phyloP scores from a whole-genome alignment of 2,329 filamentous ascomycete species.

The Exophiala sp. region DNA sequence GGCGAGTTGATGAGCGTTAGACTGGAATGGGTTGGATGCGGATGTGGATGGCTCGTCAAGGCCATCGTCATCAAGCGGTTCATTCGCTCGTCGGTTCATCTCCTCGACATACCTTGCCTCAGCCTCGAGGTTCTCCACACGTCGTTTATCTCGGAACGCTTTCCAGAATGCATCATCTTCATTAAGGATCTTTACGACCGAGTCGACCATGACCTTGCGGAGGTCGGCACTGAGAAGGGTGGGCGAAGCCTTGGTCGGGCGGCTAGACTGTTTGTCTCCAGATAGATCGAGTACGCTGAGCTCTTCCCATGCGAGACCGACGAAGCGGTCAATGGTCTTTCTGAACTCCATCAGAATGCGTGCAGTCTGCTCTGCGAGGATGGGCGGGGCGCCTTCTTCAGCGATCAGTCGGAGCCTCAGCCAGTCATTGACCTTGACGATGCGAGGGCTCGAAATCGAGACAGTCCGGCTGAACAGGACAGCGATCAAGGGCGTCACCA shows the following conservation, averaged over 20 bases:
- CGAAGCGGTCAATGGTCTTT: constrained; percentile 24
- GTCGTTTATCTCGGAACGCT: constrained; percentile 3
- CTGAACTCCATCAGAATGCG: constrained; percentile 21
- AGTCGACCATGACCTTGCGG: constrained; percentile 16
- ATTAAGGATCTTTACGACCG: constrained; percentile 17
- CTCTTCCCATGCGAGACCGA: constrained; percentile 11
- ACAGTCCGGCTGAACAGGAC: constrained; percentile 20
- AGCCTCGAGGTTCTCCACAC: constrained; percentile 2
- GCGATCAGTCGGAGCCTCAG: constrained; percentile 7
- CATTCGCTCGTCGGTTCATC: background rate
- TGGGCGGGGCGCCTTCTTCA: constrained; percentile 1
- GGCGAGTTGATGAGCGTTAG: too few species aligned
- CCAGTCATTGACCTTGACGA: constrained; percentile 21
- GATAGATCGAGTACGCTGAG: constrained; percentile 1
- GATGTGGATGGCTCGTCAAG: background rate
- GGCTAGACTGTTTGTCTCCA: background rate
- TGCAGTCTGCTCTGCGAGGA: constrained; percentile 1
- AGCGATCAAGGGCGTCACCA: constrained; percentile 22
- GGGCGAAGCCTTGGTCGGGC: background rate
- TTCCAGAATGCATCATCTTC: constrained; percentile 14
- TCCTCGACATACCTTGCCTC: background rate
- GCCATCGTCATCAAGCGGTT: background rate
- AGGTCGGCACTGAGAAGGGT: constrained; percentile 1
- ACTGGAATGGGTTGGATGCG: too few species aligned
- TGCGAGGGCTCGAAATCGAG: constrained; percentile 1